A percentile compares a stretch with the other conserved stretches of the same genome.
phyloP scores from a whole-genome alignment of 768 basidiomycete species.

The Leccinum fibrillosum region DNA sequence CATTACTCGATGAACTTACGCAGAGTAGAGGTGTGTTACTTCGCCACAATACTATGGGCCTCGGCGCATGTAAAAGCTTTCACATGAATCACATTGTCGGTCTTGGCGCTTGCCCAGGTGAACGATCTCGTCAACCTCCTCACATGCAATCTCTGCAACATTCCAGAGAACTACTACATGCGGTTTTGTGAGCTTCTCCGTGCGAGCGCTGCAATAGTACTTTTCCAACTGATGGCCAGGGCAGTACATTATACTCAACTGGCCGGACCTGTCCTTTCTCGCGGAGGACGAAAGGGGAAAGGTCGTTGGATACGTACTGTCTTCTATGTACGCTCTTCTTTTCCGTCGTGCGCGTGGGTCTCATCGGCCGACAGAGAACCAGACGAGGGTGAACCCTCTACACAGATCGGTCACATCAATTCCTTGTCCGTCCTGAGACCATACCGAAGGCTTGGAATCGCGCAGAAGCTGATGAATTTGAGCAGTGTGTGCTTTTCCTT shows the following conservation, averaged over 20 bases:
- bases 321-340: constrained; percentile 45
- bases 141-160: constrained; percentile 47
- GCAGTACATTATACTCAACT: constrained; percentile 43
- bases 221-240: constrained; percentile 31
- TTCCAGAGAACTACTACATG: constrained; percentile 49
- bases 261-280: constrained; percentile 54
- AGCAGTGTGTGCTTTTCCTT: constrained; percentile 18
- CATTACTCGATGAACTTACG: constrained; percentile 27
- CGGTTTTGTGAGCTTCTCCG: constrained; percentile 24
- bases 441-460: constrained; percentile 29
- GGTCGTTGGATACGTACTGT: constrained; percentile 55
- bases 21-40: constrained; percentile 24
- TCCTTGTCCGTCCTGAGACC: constrained; percentile 28
- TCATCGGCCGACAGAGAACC: constrained; percentile 22
- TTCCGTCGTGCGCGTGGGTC: neutral
- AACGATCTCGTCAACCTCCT: constrained; percentile 49
- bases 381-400: constrained; percentile 9
- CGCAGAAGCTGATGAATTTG: constrained; percentile 24
- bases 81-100: neutral
- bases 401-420: constrained; percentile 26
- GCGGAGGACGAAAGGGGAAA: constrained; percentile 48
- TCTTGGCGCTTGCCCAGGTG: constrained; percentile 29
- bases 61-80: neutral
- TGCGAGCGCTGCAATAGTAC: neutral
- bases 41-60: neutral